phyloP scores from a whole-genome alignment of 202 grass and related monocot species.

The Zoysia matrella region DNA sequence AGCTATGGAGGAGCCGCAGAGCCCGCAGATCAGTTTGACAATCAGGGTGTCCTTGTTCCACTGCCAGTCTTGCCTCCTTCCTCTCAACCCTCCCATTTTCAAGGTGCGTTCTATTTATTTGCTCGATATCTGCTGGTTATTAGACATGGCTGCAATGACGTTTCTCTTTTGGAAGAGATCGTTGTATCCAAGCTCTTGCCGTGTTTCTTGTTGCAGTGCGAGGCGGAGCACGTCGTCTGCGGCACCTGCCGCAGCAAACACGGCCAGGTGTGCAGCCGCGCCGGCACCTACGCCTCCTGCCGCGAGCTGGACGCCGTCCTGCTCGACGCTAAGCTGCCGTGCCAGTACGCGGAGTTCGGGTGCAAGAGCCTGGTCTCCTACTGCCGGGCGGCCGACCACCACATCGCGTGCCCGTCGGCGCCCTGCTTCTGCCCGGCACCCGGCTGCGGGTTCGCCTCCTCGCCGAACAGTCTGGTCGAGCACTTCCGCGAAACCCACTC shows the following conservation, averaged over 20 bases:
- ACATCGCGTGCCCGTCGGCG: background rate
- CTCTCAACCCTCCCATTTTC: slow-evolving; percentile 40
- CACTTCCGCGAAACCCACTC: background rate
- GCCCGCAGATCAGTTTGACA: slow-evolving; percentile 14
- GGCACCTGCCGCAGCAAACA: slow-evolving; percentile 6
- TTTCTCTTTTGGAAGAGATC: too few species aligned
- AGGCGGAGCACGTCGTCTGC: slow-evolving; percentile 26
- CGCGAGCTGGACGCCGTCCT: background rate
- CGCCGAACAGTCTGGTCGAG: slow-evolving; percentile 6
- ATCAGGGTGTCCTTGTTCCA: background rate
- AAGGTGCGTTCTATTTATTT: background rate
- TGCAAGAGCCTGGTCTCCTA: slow-evolving; percentile 25
- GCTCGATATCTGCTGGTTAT: background rate
- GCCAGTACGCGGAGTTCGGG: slow-evolving; percentile 9
- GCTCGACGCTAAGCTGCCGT: slow-evolving; percentile 1
- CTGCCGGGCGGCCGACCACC: background rate
- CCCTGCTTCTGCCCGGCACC: slow-evolving; percentile 29
- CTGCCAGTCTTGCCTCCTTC: slow-evolving; percentile 13
- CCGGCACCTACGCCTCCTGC: slow-evolving; percentile 3
- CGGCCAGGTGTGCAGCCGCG: slow-evolving; percentile 9
- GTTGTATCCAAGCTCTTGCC: too few species aligned
- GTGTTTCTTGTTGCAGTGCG: slow-evolving; percentile 15
- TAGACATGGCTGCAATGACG: background rate
- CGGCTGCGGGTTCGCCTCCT: background rate
- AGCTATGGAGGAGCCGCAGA: slow-evolving; percentile 19